Evolutionary conservation across 768 basidiomycete species (phyloP).

Genomic region (Candolleomyces eurysporus): DNA sequence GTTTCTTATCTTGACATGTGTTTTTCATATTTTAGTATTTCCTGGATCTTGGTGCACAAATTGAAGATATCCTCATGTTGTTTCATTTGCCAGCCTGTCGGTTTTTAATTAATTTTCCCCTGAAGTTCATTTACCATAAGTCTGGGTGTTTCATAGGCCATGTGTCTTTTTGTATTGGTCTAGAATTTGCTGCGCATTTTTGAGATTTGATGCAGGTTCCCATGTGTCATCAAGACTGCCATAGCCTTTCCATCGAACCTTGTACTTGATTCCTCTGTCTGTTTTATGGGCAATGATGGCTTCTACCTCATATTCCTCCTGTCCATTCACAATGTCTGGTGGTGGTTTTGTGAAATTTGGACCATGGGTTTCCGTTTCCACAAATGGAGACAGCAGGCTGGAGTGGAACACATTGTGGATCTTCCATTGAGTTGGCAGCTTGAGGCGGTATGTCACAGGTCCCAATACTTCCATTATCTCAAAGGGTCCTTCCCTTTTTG

Average conservation of each 20-base stretch:
- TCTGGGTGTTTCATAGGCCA: neutral
- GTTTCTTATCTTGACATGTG: too few species aligned
- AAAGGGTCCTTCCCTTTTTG: slow-evolving; percentile 1
- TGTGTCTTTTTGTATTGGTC: neutral
- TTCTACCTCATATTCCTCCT: slow-evolving; percentile 11
- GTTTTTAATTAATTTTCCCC: too few species aligned
- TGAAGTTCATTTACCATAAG: too few species aligned
- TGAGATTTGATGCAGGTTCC: neutral
- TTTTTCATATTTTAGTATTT: too few species aligned
- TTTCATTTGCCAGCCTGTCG: too few species aligned
- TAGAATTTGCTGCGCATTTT: neutral
- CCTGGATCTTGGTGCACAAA: too few species aligned
- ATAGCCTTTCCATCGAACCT: neutral
- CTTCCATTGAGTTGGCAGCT: neutral
- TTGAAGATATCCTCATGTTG: too few species aligned
- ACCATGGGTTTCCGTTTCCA: slow-evolving; percentile 10
- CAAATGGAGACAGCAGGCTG: slow-evolving; percentile 3
- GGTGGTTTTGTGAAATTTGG: slow-evolving; percentile 4
- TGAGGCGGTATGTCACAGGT: neutral
- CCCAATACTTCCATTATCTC: neutral
- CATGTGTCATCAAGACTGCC: neutral
- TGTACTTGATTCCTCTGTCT: neutral
- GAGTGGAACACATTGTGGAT: slow-evolving; percentile 1
- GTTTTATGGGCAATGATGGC: neutral
- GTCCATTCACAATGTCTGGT: slow-evolving; percentile 8